phyloP scores from a whole-genome alignment of 768 basidiomycete species.

The Glaciozyma antarctica region DNA sequence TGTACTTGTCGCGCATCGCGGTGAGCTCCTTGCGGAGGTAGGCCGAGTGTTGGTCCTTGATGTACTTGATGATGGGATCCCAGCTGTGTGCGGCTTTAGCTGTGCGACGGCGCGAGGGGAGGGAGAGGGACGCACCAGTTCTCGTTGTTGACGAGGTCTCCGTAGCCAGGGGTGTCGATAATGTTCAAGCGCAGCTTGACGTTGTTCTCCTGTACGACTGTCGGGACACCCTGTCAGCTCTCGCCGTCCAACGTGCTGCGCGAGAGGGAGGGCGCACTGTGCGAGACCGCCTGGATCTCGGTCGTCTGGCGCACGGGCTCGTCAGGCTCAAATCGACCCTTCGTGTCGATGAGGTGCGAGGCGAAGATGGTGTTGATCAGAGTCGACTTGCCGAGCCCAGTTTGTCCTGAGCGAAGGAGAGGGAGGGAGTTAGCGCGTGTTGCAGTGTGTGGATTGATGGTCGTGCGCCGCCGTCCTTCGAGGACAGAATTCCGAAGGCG shows the following conservation, averaged over 20 bases:
- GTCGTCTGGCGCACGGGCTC: conserved; percentile 91
- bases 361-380: conserved; percentile 99
- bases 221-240: neutral
- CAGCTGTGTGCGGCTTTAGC: conserved; percentile 51
- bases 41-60: conserved; percentile 98
- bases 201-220: conserved; percentile 93
- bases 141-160: conserved; percentile 98
- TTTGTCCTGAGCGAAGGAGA: conserved; percentile 58
- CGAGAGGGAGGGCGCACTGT: conserved; percentile 52
- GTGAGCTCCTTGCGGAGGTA: conserved; percentile 98
- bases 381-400: conserved; percentile 95
- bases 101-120: too few species aligned
- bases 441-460: neutral
- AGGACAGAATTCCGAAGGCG: neutral
- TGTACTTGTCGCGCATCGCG: conserved; percentile 95
- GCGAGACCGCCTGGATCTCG: conserved; percentile 87
- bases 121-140: conserved; percentile 57
- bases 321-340: conserved; percentile 79
- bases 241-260: too few species aligned
- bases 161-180: conserved; percentile 96
- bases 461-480: neutral
- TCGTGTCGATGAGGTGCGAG: conserved; percentile 93
- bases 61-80: conserved; percentile 98
- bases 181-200: conserved; percentile 92
- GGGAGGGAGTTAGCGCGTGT: neutral